Base-by-base conservation (phyloP, 1,284 basidiomycete genomes). In the Cryptococcus depauperatus region DNA sequence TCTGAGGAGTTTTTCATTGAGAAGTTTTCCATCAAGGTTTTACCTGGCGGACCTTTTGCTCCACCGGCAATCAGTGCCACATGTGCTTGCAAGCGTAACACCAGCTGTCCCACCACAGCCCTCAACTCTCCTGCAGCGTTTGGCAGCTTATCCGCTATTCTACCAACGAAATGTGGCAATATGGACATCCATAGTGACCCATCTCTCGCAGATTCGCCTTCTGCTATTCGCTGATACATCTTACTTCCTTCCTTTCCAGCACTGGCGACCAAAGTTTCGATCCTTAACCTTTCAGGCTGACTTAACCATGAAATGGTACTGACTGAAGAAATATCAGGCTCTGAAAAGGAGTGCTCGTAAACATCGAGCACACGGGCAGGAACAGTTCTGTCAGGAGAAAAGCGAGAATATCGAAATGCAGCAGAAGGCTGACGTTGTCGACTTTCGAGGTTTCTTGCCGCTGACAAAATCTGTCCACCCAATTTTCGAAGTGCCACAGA, bases 1-100 rank as follows among this genome's bases (percentile, higher is more conserved):
- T 91, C 87, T 19, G 75, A 72, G 0, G 60, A 41, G 32, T 49
- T 49, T 23, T 60, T 41, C 8, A 39, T 46, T 6, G 44, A 39
- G 9, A 41, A n/a, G 11, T 16, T 18, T 5, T 28, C 39, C 7
- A 14, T 28, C 21, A 8, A 10, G 18, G 39, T 37, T 28, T 48
- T 18, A 11, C 50, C 27, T 23, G 58, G 37, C 28, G 55, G 34
- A 37, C 52, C 33, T 43, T 46, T 52, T 10, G 51, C 52, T 1
- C 52, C 47, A 32, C 63, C 66, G n/a, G 68, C 73, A 3, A 62
- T 56, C 1, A 62, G 51, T 16, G 69, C 67, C 1, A 70, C 61
- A 45, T 69, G 62, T 3, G 64, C 59, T 41, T 74, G 70, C 43
- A 73, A 61, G n/a, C 69, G 62, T 3, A 73, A 53, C 1, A 71